These are phyloP conservation scores for Colletotrichum camelliae DNA, from an alignment of 2,329 filamentous ascomycete species.

Conservation along the genomic window DNA sequence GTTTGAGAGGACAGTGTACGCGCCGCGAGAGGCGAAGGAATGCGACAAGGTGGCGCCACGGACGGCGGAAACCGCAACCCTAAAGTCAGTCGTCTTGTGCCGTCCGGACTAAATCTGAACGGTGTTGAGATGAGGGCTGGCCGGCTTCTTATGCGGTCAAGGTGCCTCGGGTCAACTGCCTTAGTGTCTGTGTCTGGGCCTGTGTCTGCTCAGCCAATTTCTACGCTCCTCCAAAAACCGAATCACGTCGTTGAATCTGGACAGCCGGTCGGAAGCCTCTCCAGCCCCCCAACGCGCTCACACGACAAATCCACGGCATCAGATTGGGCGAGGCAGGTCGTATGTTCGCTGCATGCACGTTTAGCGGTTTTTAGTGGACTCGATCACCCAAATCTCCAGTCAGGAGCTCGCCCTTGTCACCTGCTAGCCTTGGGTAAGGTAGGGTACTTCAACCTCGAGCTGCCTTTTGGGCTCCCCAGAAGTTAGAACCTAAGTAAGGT, in stretches of 20 bases:
- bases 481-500: background rate
- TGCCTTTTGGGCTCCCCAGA: background rate
- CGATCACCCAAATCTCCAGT: constrained; percentile 11
- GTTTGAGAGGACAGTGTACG: background rate
- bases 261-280: background rate
- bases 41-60: constrained; percentile 6
- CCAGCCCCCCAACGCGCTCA: constrained; percentile 10
- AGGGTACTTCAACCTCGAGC: background rate
- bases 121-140: background rate
- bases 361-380: constrained; percentile 20
- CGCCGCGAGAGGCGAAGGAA: background rate
- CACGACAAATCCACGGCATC: constrained; percentile 13
- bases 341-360: constrained; percentile 15
- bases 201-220: background rate
- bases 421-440: background rate
- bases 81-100: background rate
- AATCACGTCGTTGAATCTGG: background rate
- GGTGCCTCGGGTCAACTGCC: background rate
- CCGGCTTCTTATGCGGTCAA: background rate
- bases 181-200: background rate
- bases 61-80: constrained; percentile 4
- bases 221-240: background rate
- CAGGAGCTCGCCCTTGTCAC: constrained; percentile 7
- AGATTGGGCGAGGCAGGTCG: constrained; percentile 12
- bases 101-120: background rate